phyloP scores from a whole-genome alignment of 202 grass and related monocot genomes.

The Elaeis oleifera region DNA sequence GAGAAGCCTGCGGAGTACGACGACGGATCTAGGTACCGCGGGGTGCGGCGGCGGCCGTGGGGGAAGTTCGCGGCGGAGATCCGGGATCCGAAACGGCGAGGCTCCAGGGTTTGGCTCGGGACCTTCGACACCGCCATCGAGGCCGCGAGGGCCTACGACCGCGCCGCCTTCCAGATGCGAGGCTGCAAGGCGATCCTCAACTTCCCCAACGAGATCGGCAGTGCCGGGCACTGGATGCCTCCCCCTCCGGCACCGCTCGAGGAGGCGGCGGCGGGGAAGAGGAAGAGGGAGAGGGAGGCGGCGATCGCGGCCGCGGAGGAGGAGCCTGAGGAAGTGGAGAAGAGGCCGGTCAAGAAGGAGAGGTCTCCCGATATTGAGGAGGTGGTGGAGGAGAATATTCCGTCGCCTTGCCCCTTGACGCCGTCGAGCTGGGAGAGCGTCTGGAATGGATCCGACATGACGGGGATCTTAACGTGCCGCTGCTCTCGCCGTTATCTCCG shows the following conservation, averaged over 20 bases:
- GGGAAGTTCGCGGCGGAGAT: slow-evolving; percentile 99
- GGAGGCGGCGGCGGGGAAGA: not conserved
- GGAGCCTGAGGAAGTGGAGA: slow-evolving; percentile 17
- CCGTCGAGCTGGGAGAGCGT: slow-evolving; percentile 23
- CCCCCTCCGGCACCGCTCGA: not conserved
- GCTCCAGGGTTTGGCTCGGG: slow-evolving; percentile 91
- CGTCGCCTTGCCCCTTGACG: slow-evolving; percentile 22
- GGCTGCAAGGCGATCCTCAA: slow-evolving; percentile 91
- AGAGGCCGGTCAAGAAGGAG: slow-evolving; percentile 24
- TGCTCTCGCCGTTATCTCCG: slow-evolving; percentile 50
- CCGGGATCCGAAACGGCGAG: slow-evolving; percentile 75
- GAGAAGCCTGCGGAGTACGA: not conserved
- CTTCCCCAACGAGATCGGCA: slow-evolving; percentile 89
- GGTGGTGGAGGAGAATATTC: slow-evolving; percentile 11
- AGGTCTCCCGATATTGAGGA: slow-evolving; percentile 5
- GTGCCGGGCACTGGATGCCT: slow-evolving; percentile 7
- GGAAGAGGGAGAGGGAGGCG: slow-evolving; percentile 23
- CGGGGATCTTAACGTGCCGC: slow-evolving; percentile 30
- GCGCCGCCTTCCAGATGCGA: slow-evolving; percentile 82
- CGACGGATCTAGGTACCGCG: slow-evolving; percentile 60
- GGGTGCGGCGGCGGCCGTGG: slow-evolving; percentile 94
- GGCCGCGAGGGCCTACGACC: slow-evolving; percentile 80
- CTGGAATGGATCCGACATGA: slow-evolving; percentile 31
- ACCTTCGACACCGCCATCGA: slow-evolving; percentile 91
- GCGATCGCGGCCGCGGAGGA: too few species aligned